Base-by-base conservation (phyloP, 768 basidiomycete species). In the Thelephora aurantiotincta region DNA sequence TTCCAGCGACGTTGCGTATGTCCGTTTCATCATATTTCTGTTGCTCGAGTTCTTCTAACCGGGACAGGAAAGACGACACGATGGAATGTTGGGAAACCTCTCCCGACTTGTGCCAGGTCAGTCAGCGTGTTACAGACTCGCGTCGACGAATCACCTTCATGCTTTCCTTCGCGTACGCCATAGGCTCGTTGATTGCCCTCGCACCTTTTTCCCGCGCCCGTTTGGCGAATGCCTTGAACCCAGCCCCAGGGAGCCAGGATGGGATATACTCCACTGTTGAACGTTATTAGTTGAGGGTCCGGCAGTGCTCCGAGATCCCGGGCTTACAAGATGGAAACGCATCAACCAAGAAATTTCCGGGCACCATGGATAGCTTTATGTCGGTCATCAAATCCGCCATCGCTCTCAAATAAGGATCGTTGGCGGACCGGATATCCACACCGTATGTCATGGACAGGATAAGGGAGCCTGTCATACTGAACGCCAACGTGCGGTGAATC, bases 291-390 rank as follows among this genome's bases (percentile, higher is more conserved):
- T 37, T 14, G 19, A 37, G 36, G 5, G 19, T 19, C 14, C 14
- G 36, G 19, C 36, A 2, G 36, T 14, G 19, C 14, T n/a, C n/a
- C n/a, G n/a, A 37, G 2, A n/a, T n/a, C 50, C 51, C 14, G 6
- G 44, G 48, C 51, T 14, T 35, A 57, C 57, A 43, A 20, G 58
- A 45, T 11, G 58, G 59, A n/a, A 62, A 13, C 16, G 51, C 43
- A 30, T 61, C 60, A 26, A 61, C 56, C 3, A 55, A 51, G 47
- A 54, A 61, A 1, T 51, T 44, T 2, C 59, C 61, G 7, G 60
- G 58, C 16, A 35, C 35, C 5, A 48, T 36, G 2, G 52, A 35
- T 9, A 43, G 44, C 14, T 26, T 18, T n/a, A 43, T 30, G 2
- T 33, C 33, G 4, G 41, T 34, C 18, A 46, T 18, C 2, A 37